Conservation (phyloP, 805 yeast species). For the Saccharomyces mikatae region DNA sequence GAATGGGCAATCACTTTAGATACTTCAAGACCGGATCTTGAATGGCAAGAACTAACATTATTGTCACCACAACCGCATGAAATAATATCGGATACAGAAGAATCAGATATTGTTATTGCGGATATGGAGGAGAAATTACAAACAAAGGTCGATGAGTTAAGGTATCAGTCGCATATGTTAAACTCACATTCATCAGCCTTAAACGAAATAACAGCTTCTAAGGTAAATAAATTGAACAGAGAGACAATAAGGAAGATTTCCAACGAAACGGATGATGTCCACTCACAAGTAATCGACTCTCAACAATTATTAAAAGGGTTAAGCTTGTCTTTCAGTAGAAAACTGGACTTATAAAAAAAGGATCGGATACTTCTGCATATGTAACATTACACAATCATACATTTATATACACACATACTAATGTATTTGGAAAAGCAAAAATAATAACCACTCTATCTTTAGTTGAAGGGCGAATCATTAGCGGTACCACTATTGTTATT, state of each 20-base stretch:
- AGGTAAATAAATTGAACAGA: constrained; percentile 9
- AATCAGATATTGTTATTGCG: not conserved
- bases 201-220: constrained; percentile 10
- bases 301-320: not conserved
- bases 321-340: not conserved
- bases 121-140: not conserved
- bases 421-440: not conserved
- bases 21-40: constrained; percentile 10
- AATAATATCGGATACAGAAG: not conserved
- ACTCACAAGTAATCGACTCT: not conserved
- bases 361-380: not conserved
- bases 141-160: constrained; percentile 11
- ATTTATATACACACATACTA: not conserved
- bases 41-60: constrained; percentile 11
- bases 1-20: constrained; percentile 23
- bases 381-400: not conserved
- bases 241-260: not conserved
- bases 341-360: not conserved
- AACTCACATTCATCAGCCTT: constrained; percentile 19
- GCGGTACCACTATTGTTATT: not conserved
- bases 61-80: not conserved
- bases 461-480: not conserved
- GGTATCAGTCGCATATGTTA: constrained; percentile 19
- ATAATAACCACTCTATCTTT: not conserved
- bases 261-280: not conserved